Evolutionary conservation across 208 protist species (phyloP).

Genomic region (Trichomonas tenax): DNA sequence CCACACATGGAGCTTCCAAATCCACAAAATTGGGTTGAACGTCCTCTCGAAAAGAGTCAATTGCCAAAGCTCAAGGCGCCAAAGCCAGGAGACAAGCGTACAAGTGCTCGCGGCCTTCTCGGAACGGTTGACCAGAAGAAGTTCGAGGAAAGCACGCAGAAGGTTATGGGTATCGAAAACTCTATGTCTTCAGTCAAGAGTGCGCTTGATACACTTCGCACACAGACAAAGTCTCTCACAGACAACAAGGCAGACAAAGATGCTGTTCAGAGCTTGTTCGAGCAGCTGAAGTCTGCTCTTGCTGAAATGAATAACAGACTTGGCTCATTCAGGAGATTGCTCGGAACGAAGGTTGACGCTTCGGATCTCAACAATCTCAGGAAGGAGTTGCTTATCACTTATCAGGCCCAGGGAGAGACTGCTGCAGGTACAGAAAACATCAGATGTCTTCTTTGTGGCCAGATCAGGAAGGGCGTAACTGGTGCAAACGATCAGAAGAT

Average conservation of each 20-base stretch:
- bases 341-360: background rate
- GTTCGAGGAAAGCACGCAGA: background rate
- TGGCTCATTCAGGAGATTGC: background rate
- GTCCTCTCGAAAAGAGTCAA: background rate
- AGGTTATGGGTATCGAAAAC: background rate
- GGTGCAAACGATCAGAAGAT: background rate
- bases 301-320: background rate
- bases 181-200: background rate
- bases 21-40: background rate
- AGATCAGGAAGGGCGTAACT: background rate
- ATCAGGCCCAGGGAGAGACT: background rate
- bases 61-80: background rate
- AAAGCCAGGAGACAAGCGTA: background rate
- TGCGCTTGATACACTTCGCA: background rate
- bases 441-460: background rate
- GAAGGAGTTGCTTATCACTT: background rate
- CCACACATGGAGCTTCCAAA: background rate
- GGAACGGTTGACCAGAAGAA: background rate
- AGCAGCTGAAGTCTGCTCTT: background rate
- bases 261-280: background rate
- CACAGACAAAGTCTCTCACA: background rate
- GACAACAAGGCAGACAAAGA: background rate
- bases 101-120: too few species aligned
- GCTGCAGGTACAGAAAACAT: background rate
- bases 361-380: background rate